These are phyloP conservation scores for Mucor lusitanicus DNA, from an alignment of 371 early-diverging fungal species.

Conservation along the genomic window DNA sequence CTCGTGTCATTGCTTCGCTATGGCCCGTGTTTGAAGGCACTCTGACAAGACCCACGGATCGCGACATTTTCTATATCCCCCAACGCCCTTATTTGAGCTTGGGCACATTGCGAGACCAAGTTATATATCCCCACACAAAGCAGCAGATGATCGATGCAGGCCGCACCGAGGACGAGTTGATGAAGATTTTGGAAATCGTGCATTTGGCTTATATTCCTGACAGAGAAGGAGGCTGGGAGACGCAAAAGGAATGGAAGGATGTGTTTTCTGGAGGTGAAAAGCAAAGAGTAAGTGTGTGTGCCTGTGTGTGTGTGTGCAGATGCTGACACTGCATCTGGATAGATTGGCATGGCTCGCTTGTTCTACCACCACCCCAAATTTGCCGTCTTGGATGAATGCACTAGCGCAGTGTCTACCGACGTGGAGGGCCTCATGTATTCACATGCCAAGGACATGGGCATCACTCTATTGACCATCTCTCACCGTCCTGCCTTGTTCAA, in stretches of 20 bases:
- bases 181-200: slow-evolving; percentile 70
- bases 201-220: slow-evolving; percentile 75
- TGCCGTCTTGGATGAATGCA: slow-evolving; percentile 80
- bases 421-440: slow-evolving; percentile 91
- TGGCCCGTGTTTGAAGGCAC: slow-evolving; percentile 86
- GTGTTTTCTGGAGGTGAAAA: slow-evolving; percentile 92
- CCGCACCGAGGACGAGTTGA: slow-evolving; percentile 79
- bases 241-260: slow-evolving; percentile 89
- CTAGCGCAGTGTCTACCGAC: slow-evolving; percentile 85
- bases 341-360: slow-evolving; percentile 74
- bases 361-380: slow-evolving; percentile 87
- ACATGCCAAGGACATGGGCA: slow-evolving; percentile 83
- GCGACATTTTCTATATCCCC: slow-evolving; percentile 85
- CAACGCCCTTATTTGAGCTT: slow-evolving; percentile 88
- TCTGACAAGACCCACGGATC: slow-evolving; percentile 64
- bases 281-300: slow-evolving; percentile 66
- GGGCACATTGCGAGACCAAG: slow-evolving; percentile 84
- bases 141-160: slow-evolving; percentile 73
- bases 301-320: no score
- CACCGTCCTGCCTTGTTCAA: slow-evolving; percentile 89
- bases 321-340: no score
- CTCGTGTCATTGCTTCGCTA: slow-evolving; percentile 82
- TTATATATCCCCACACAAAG: slow-evolving; percentile 87
- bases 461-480: slow-evolving; percentile 85
- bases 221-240: slow-evolving; percentile 90